Evolutionary conservation across 768 basidiomycete genomes (phyloP).

Genomic region (Mycena capillaripes): DNA sequence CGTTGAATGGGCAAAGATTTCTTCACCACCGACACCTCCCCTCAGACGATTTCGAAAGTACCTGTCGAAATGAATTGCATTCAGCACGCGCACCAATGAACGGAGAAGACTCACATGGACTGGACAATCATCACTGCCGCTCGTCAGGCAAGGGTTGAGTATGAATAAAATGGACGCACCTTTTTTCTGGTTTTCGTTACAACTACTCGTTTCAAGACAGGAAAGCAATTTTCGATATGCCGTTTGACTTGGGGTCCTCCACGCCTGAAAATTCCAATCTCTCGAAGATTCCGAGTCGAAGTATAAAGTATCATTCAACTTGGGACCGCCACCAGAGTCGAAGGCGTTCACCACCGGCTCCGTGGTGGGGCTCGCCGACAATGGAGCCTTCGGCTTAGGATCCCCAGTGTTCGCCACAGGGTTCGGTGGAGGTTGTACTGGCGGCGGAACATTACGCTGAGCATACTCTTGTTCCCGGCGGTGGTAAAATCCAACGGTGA

Average conservation of each 20-base stretch:
- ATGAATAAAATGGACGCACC: too few relatives aligned
- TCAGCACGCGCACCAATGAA: too few relatives aligned
- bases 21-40: background rate
- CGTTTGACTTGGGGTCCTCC: background rate
- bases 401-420: too few relatives aligned
- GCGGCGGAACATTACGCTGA: background rate
- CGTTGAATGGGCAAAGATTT: background rate
- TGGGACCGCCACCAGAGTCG: background rate
- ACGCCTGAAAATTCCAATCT: background rate
- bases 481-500: background rate
- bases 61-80: too few relatives aligned
- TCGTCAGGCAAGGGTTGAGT: too few relatives aligned
- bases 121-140: background rate
- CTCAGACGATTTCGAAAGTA: too few relatives aligned
- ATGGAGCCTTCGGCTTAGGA: too few relatives aligned
- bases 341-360: too few relatives aligned
- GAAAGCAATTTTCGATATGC: background rate
- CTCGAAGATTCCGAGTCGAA: background rate
- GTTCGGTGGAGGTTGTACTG: background rate
- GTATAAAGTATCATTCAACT: background rate
- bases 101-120: background rate
- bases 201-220: background rate
- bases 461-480: background rate
- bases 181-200: background rate
- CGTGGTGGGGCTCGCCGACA: too few relatives aligned